These are phyloP conservation scores for Rhodomyrtus tomentosa DNA, from an alignment of 345 rosid genomes.

Conservation along the genomic window DNA sequence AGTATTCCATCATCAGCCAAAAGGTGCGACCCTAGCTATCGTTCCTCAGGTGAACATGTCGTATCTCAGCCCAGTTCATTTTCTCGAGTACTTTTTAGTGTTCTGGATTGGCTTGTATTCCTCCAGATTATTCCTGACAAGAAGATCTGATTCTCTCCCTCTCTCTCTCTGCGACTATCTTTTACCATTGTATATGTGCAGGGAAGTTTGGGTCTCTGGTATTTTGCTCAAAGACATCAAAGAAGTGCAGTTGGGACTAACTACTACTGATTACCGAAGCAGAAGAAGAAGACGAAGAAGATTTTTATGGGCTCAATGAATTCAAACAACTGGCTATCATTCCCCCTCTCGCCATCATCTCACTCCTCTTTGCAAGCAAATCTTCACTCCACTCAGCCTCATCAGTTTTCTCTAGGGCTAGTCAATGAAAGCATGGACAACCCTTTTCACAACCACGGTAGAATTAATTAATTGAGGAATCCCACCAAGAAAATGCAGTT, in stretches of 20 bases:
- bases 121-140: neutral
- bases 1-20: neutral
- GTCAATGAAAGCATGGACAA: slow-evolving; percentile 60
- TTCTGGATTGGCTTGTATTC: neutral
- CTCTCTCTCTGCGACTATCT: neutral
- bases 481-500: neutral
- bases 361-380: slow-evolving; percentile 62
- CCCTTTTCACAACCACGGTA: slow-evolving; percentile 93
- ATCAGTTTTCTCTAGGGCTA: slow-evolving; percentile 75
- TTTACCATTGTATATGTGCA: neutral
- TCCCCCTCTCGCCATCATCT: slow-evolving; percentile 77
- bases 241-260: neutral
- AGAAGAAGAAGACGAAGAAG: neutral
- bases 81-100: neutral
- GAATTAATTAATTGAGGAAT: neutral
- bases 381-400: slow-evolving; percentile 58
- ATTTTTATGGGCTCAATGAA: slow-evolving; percentile 44
- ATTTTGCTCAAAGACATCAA: neutral
- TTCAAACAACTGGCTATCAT: slow-evolving; percentile 97
- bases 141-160: neutral
- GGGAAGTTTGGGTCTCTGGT: neutral
- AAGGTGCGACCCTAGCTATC: neutral
- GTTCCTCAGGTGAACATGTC: neutral
- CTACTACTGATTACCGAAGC: neutral
- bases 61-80: neutral